Evolutionary conservation across 1,139 yeast species (phyloP).

Genomic region (Saccharomyces hybrid): DNA sequence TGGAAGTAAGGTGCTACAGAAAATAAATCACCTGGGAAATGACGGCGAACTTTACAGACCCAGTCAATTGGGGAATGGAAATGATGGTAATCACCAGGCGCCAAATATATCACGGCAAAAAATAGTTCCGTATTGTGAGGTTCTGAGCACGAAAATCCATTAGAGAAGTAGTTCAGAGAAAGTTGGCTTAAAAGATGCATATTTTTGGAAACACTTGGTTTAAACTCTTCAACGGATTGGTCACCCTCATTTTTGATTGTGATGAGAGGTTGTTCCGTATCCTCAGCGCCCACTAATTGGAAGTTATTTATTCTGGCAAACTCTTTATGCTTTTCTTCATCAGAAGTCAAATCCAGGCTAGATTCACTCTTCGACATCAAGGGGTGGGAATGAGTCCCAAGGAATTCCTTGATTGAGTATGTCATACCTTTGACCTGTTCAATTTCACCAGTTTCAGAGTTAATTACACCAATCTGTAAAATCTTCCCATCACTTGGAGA

Average conservation of each 20-base stretch:
- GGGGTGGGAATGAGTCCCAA: constrained; percentile 50
- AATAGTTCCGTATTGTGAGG: constrained; percentile 49
- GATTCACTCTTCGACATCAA: constrained; percentile 26
- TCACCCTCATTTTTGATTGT: constrained; percentile 57
- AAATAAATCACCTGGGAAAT: constrained; percentile 90
- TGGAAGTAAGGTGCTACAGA: constrained; percentile 97
- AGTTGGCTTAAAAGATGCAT: constrained; percentile 26
- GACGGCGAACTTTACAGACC: constrained; percentile 91
- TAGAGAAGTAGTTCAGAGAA: constrained; percentile 17
- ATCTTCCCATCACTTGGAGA: constrained; percentile 95
- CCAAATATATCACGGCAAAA: constrained; percentile 87
- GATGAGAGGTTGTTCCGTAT: constrained; percentile 38
- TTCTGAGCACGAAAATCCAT: constrained; percentile 14
- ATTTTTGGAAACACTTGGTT: constrained; percentile 33
- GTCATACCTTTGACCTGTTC: constrained; percentile 97
- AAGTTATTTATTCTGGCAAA: constrained; percentile 77
- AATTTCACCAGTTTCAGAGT: constrained; percentile 64
- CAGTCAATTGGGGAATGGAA: constrained; percentile 95
- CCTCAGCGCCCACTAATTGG: constrained; percentile 28
- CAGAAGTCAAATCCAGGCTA: constrained; percentile 21
- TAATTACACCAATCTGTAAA: constrained; percentile 73
- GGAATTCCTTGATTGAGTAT: constrained; percentile 79
- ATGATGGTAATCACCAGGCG: constrained; percentile 98
- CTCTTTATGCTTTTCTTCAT: constrained; percentile 55
- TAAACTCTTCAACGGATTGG: constrained; percentile 39